Conservation (phyloP, 1,284 basidiomycete species). For the Filobasidium uniguttulatum region DNA sequence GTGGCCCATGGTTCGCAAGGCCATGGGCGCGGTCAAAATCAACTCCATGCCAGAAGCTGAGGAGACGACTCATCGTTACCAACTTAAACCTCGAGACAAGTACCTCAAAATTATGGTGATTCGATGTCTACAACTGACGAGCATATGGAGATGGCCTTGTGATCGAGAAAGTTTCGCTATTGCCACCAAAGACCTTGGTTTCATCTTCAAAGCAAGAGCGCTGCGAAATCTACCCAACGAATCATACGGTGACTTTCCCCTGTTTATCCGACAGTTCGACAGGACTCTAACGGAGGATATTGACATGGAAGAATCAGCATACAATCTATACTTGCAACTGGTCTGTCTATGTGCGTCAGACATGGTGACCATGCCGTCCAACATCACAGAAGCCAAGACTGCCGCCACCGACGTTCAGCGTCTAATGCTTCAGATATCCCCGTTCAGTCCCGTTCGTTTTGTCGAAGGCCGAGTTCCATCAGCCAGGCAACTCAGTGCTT, state of each 20-base stretch:
- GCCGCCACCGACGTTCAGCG: slow-evolving; percentile 49
- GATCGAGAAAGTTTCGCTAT: slow-evolving; percentile 50
- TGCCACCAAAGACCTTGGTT: slow-evolving; percentile 51
- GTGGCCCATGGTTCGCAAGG: slow-evolving; percentile 53
- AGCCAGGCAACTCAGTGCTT: slow-evolving; percentile 53
- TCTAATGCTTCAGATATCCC: slow-evolving; percentile 62
- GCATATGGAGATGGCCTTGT: slow-evolving; percentile 59
- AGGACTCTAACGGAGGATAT: slow-evolving; percentile 45
- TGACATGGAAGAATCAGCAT: slow-evolving; percentile 51
- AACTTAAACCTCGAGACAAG: slow-evolving; percentile 51
- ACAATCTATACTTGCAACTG: slow-evolving; percentile 56
- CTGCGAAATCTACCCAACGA: slow-evolving; percentile 69
- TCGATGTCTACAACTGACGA: slow-evolving; percentile 57
- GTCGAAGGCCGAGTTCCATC: slow-evolving; percentile 46
- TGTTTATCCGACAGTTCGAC: slow-evolving; percentile 55
- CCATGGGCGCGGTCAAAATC: slow-evolving; percentile 51
- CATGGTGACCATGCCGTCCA: slow-evolving; percentile 25
- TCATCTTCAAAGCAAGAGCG: slow-evolving; percentile 65
- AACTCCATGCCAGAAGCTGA: slow-evolving; percentile 45
- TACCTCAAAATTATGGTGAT: slow-evolving; percentile 62
- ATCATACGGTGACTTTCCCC: slow-evolving; percentile 52
- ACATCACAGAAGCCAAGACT: slow-evolving; percentile 32
- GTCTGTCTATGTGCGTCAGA: slow-evolving; percentile 36
- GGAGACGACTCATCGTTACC: slow-evolving; percentile 35
- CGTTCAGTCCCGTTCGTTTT: slow-evolving; percentile 51